Evolutionary conservation across 768 basidiomycete genomes (phyloP).

Genomic region (Clitopilus passeckerianus): DNA sequence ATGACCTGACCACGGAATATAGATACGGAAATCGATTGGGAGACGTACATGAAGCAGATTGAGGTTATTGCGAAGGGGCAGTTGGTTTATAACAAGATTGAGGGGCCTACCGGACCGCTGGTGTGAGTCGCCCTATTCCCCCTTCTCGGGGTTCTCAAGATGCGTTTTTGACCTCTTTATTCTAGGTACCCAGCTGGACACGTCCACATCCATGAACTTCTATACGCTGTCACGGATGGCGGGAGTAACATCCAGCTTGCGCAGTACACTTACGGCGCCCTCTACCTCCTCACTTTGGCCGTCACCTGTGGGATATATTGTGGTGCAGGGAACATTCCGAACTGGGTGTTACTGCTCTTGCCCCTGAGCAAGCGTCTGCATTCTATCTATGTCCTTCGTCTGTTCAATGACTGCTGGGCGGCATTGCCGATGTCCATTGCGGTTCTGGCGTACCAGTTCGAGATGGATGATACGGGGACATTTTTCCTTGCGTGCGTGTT

Average conservation of each 20-base stretch:
- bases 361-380: slow-evolving; percentile 91
- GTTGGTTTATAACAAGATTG: slow-evolving; percentile 73
- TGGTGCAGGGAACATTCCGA: slow-evolving; percentile 55
- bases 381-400: slow-evolving; percentile 84
- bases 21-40: slow-evolving; percentile 99
- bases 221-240: slow-evolving; percentile 58
- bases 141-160: not conserved
- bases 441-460: slow-evolving; percentile 58
- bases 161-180: slow-evolving; percentile 1
- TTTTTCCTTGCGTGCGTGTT: slow-evolving; percentile 66
- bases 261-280: slow-evolving; percentile 71
- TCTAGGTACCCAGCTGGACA: slow-evolving; percentile 93
- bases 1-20: not conserved
- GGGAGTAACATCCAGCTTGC: slow-evolving; percentile 58
- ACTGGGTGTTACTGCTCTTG: slow-evolving; percentile 68
- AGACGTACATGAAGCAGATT: slow-evolving; percentile 91
- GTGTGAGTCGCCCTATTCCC: slow-evolving; percentile 52
- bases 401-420: slow-evolving; percentile 96
- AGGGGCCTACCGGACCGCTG: slow-evolving; percentile 88
- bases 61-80: slow-evolving; percentile 76
- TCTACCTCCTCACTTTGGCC: slow-evolving; percentile 67
- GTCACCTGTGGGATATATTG: slow-evolving; percentile 68
- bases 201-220: slow-evolving; percentile 70
- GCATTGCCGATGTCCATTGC: slow-evolving; percentile 61
- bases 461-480: slow-evolving; percentile 56